These are phyloP conservation scores for Magnusiomyces paraingens DNA, from an alignment of 1,139 yeast species.

Conservation along the genomic window DNA sequence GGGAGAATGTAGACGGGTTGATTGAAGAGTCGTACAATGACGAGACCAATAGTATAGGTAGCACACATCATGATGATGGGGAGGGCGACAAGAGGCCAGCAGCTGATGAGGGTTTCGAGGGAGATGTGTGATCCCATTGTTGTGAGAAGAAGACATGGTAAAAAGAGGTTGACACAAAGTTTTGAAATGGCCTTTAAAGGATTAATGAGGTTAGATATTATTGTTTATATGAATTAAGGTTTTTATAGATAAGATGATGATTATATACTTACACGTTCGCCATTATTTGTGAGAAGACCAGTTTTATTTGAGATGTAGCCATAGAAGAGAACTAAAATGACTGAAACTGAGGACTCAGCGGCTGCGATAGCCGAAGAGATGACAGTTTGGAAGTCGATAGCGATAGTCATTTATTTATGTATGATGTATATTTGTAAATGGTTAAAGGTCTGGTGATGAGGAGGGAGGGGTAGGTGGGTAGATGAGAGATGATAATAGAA, in stretches of 20 bases:
- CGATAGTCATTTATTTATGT: background rate
- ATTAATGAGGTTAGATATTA: slow-evolving; percentile 7
- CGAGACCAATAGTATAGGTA: slow-evolving; percentile 16
- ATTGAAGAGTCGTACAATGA: slow-evolving; percentile 15
- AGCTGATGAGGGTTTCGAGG: slow-evolving; percentile 16
- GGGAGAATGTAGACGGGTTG: slow-evolving; percentile 20
- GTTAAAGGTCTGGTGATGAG: no score
- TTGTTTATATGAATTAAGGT: slow-evolving; percentile 6
- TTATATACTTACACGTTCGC: slow-evolving; percentile 16
- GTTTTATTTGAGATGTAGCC: slow-evolving; percentile 16
- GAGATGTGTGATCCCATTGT: slow-evolving; percentile 23
- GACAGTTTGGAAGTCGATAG: slow-evolving; percentile 11
- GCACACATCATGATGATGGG: slow-evolving; percentile 15
- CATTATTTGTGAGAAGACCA: slow-evolving; percentile 13
- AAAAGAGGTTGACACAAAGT: slow-evolving; percentile 20
- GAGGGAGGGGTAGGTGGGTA: no score
- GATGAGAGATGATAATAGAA: no score
- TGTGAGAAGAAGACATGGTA: slow-evolving; percentile 21
- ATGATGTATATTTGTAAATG: background rate
- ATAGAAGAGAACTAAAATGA: slow-evolving; percentile 17
- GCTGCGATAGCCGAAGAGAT: slow-evolving; percentile 17
- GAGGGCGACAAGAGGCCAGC: slow-evolving; percentile 21
- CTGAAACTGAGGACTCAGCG: slow-evolving; percentile 20
- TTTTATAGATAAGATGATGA: background rate
- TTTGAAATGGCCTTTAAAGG: slow-evolving; percentile 16